Evolutionary conservation across 2,329 filamentous ascomycete species (phyloP), one percentile per base, ranked within the genome.

Genomic region (Westerdykella ornata): DNA sequence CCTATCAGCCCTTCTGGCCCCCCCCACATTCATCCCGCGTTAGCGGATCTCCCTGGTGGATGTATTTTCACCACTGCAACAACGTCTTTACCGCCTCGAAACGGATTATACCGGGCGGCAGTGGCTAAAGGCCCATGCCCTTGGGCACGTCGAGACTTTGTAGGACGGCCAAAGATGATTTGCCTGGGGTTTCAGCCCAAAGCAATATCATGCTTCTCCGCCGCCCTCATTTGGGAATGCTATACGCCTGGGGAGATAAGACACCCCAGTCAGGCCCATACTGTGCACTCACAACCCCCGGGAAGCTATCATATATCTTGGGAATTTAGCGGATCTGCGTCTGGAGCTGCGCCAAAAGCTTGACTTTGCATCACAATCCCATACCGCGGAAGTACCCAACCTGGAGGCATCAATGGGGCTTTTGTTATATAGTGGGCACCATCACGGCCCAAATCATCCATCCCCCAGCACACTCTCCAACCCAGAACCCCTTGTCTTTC

Each of bases 371-470:
- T 57, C 54, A 53, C 49, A 39, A 37, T 46, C 38, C 43, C 54
- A 46, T 48, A 64, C 61, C 61, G 61, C 61, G 60, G 61, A 65
- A 57, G 58, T 65, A 54, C 48, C n/a, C 6, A 12, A 38, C 59
- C 58, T 61, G 59, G 57, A 53, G 42, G 39, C 42, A 46, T 48
- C 17, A 34, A 48, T 6, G 36, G 35, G 32, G 17, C 34, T 30
- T 28, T 18, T 22, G 15, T 33, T 41, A 41, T 41, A 42, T 38
- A 42, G 20, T 30, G 35, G 34, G 38, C 30, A 38, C n/a, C 30
- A 28, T 18, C 18, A 39, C 11, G 13, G 18, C 33, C 29, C 15
- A 16, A 38, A 20, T 20, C 15, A 34, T 9, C 19, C 12, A 20
- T 37, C 12, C 20, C 32, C 22, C 22, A 26, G 22, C 22, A 26